Percentiles rank a stretch among this genome's conserved stretches.
These are phyloP conservation scores for Agaricus sinodeliciosus DNA, from an alignment of 768 basidiomycete species.

Conservation along the genomic window DNA sequence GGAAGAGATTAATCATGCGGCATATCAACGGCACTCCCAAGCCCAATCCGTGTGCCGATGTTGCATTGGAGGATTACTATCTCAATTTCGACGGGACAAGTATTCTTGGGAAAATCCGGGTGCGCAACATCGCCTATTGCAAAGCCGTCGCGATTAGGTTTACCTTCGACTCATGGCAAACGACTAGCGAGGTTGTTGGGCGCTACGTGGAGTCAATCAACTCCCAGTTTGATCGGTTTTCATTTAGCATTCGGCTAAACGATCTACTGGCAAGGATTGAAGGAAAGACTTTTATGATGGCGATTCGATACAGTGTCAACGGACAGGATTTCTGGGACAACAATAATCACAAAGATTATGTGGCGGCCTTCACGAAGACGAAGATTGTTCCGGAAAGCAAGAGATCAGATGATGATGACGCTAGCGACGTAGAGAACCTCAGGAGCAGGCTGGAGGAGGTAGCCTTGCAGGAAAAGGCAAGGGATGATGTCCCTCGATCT, in stretches of 20 bases:
- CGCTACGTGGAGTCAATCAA: constrained; percentile 49
- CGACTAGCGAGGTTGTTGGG: constrained; percentile 87
- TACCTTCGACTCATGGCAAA: constrained; percentile 94
- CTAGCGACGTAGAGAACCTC: constrained; percentile 50
- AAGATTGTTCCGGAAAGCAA: constrained; percentile 19
- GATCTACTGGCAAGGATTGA: constrained; percentile 74
- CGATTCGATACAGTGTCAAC: constrained; percentile 62
- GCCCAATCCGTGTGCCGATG: constrained; percentile 31
- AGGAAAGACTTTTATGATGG: constrained; percentile 77
- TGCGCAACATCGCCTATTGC: constrained; percentile 81
- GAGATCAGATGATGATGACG: constrained; percentile 29
- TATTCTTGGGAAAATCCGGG: constrained; percentile 69
- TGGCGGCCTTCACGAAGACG: constrained; percentile 53
- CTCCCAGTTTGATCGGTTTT: constrained; percentile 63
- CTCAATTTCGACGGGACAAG: constrained; percentile 44
- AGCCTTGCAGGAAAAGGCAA: constrained; percentile 27
- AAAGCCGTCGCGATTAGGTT: constrained; percentile 88
- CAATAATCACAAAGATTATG: constrained; percentile 74
- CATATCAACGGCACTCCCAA: constrained; percentile 60
- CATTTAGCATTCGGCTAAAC: constrained; percentile 68
- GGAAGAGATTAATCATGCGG: constrained; percentile 47
- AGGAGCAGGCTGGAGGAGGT: constrained; percentile 63
- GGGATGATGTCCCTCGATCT: constrained; percentile 16
- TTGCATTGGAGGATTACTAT: constrained; percentile 49
- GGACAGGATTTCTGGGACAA: constrained; percentile 92